These are phyloP conservation scores for Geotrichum cucujoidarum DNA, from an alignment of 1,139 yeast species.

Conservation along the genomic window DNA sequence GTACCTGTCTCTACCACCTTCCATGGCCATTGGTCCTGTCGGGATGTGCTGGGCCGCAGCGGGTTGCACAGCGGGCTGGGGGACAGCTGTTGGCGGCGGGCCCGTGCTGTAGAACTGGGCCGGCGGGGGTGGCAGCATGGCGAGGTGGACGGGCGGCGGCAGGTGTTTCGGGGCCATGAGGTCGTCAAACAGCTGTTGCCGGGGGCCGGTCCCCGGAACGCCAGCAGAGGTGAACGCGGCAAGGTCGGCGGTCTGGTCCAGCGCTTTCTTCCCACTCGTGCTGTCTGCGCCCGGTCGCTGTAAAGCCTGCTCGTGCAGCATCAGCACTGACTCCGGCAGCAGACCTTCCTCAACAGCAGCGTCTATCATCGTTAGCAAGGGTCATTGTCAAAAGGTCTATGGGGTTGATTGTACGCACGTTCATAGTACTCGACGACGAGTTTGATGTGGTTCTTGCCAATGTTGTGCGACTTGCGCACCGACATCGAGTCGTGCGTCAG, in stretches of 20 bases:
- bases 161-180: constrained; percentile 17
- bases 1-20: background rate
- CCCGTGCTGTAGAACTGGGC: constrained; percentile 21
- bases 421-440: constrained; percentile 76
- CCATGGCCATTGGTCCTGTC: background rate
- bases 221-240: constrained; percentile 18
- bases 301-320: constrained; percentile 14
- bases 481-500: constrained; percentile 86
- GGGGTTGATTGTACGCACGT: constrained; percentile 27
- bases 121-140: constrained; percentile 29
- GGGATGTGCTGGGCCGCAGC: background rate
- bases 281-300: constrained; percentile 15
- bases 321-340: constrained; percentile 24
- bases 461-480: constrained; percentile 76
- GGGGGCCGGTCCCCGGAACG: constrained; percentile 26
- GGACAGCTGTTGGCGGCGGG: background rate
- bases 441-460: constrained; percentile 74
- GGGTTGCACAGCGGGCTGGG: background rate
- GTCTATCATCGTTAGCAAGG: constrained; percentile 17
- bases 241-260: constrained; percentile 26
- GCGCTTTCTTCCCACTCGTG: constrained; percentile 14
- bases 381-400: background rate
- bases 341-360: constrained; percentile 31
- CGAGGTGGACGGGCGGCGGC: constrained; percentile 27
- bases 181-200: constrained; percentile 19